Percentiles rank a stretch among this genome's conserved stretches.
Conservation (phyloP, 371 early-diverging fungal species). For the Rhizopus microsporus region DNA sequence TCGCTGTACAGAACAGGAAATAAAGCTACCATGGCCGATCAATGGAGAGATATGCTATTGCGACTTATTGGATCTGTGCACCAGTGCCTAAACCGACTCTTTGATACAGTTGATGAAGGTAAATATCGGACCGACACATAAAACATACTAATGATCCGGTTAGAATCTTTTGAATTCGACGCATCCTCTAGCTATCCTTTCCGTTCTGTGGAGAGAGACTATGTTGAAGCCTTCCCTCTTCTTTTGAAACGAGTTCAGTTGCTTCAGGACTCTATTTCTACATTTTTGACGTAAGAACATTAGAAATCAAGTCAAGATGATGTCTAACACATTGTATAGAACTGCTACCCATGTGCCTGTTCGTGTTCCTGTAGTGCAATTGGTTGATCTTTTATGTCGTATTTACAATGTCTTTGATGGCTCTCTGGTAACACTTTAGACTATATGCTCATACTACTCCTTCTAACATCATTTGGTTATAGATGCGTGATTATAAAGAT, state of each 20-base stretch:
- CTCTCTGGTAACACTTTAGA: conserved; percentile 37
- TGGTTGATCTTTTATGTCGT: conserved; percentile 48
- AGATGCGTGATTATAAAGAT: conserved; percentile 43
- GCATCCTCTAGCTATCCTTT: conserved; percentile 30
- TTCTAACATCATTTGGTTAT: not conserved
- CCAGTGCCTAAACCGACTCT: conserved; percentile 48
- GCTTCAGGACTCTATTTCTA: conserved; percentile 35
- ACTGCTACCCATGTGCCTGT: conserved; percentile 33
- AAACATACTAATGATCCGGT: not conserved
- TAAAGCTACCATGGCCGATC: conserved; percentile 42
- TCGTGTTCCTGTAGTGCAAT: conserved; percentile 42
- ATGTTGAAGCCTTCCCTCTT: conserved; percentile 42
- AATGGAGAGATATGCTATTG: conserved; percentile 51
- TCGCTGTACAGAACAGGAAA: conserved; percentile 44
- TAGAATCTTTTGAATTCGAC: conserved; percentile 28
- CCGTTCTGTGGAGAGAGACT: conserved; percentile 32
- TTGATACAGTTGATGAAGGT: conserved; percentile 67
- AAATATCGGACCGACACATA: not conserved
- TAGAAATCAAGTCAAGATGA: no score
- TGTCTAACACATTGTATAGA: conserved; percentile 16
- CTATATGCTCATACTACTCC: not conserved
- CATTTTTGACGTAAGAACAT: conserved; percentile 40
- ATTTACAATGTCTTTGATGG: conserved; percentile 49
- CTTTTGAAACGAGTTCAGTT: conserved; percentile 38
- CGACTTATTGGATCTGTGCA: conserved; percentile 57